Percentiles rank a stretch among this genome's conserved stretches.
phyloP scores from a whole-genome alignment of 441 rosid genomes.

The Brassica balearica region DNA sequence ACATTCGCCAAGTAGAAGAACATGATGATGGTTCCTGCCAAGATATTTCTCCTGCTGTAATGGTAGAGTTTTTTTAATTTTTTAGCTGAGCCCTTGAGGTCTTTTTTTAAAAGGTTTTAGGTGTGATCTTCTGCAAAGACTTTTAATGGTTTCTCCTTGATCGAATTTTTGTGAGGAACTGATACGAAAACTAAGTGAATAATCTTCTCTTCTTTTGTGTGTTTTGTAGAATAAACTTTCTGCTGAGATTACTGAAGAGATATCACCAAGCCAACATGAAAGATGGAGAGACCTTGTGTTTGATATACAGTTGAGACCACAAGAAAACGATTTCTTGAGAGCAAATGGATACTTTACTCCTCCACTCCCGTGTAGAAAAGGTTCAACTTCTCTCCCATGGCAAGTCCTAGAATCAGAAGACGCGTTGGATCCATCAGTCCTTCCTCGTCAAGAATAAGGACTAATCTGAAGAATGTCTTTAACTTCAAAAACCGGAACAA shows the following conservation, averaged over 20 bases:
- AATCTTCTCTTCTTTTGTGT: conserved; percentile 21
- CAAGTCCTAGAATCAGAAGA: conserved; percentile 59
- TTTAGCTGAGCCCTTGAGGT: background rate
- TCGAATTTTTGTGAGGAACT: background rate
- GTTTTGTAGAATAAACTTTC: conserved; percentile 51
- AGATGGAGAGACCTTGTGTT: conserved; percentile 26
- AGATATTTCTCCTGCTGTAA: too few species aligned
- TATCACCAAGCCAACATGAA: conserved; percentile 41
- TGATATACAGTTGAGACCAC: conserved; percentile 27
- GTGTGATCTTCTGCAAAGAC: background rate
- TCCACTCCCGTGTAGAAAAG: conserved; percentile 16
- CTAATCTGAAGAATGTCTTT: conserved; percentile 53
- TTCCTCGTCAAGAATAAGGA: conserved; percentile 54
- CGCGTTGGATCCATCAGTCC: conserved; percentile 51
- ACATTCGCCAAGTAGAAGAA: too few species aligned
- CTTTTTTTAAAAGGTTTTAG: conserved; percentile 18
- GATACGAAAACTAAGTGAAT: background rate
- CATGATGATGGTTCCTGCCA: too few species aligned
- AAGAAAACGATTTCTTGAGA: conserved; percentile 15
- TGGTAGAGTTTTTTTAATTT: too few species aligned
- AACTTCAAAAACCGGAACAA: conserved; percentile 65
- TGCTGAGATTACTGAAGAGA: conserved; percentile 71
- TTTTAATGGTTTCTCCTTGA: background rate
- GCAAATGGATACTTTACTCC: conserved; percentile 19
- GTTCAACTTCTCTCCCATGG: conserved; percentile 41